These are phyloP conservation scores for Cryptosporidium tyzzeri DNA, from an alignment of 169 alveolate genomes.

Conservation along the genomic window DNA sequence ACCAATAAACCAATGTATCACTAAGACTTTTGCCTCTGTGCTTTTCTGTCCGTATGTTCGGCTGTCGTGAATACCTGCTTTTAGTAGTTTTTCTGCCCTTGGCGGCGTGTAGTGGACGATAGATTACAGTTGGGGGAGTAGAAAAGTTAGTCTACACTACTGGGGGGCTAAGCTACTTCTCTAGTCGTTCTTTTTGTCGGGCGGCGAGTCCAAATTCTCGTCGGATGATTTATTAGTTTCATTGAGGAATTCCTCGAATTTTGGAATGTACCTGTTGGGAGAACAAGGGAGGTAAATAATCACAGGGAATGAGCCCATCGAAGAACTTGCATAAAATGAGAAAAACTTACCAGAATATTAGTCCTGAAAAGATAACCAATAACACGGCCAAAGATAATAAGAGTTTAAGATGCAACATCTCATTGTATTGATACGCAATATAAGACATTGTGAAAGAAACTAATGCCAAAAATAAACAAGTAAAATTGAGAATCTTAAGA, in stretches of 20 bases:
- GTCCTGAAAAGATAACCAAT: conserved; percentile 33
- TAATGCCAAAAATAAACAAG: conserved; percentile 50
- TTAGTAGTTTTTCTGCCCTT: neutral
- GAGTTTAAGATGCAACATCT: conserved; percentile 39
- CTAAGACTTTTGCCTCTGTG: neutral
- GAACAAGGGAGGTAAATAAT: neutral
- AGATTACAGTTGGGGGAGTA: neutral
- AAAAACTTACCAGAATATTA: conserved; percentile 36
- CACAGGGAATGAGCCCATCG: neutral
- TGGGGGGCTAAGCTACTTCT: neutral
- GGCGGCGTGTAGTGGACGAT: neutral
- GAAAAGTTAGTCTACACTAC: neutral
- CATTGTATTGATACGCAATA: conserved; percentile 54
- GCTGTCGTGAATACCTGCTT: neutral
- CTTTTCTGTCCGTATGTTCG: neutral
- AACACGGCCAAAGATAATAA: conserved; percentile 17
- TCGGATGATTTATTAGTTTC: conserved; percentile 1
- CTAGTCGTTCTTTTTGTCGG: conserved; percentile 2
- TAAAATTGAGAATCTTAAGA: conserved; percentile 28
- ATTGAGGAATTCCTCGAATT: conserved; percentile 21
- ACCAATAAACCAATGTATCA: conserved; percentile 62
- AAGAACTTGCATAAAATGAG: neutral
- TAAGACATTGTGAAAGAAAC: conserved; percentile 54
- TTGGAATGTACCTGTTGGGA: conserved; percentile 49
- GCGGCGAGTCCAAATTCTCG: too few species aligned